Percentiles rank a stretch among this genome's conserved stretches.
Evolutionary conservation across 225 moss, liverwort and hornwort genomes (phyloP).

Genomic region (Marchantia paleacea): DNA sequence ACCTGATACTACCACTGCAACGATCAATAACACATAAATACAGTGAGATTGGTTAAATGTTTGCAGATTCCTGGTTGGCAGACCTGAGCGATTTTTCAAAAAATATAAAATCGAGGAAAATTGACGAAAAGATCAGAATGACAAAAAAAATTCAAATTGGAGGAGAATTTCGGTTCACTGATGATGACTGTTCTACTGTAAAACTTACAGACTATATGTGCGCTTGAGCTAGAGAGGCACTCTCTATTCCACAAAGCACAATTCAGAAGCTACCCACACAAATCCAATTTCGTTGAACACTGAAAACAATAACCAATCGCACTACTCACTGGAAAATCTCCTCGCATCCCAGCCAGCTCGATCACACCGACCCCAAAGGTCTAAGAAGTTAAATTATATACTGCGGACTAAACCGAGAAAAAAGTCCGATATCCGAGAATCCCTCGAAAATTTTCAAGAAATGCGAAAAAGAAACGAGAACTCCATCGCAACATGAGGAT

Average conservation of each 20-base stretch:
- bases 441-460: not conserved
- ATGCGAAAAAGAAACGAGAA: not conserved
- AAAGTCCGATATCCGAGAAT: not conserved
- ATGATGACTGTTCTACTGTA: too few species aligned
- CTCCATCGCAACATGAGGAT: not conserved
- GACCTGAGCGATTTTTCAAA: not conserved
- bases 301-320: not conserved
- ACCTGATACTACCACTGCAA: not conserved
- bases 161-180: too few species aligned
- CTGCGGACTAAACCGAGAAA: not conserved
- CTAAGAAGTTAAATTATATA: not conserved
- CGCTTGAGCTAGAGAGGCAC: too few species aligned
- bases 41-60: not conserved
- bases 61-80: not conserved
- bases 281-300: not conserved
- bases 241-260: not conserved
- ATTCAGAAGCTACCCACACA: not conserved
- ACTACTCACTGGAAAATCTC: not conserved
- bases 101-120: not conserved
- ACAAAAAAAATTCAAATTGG: too few species aligned
- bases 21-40: not conserved
- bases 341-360: not conserved
- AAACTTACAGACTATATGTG: too few species aligned
- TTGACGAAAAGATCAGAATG: too few species aligned
- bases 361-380: not conserved